phyloP scores from a whole-genome alignment of 768 basidiomycete genomes.

The Calvatia gigantea region DNA sequence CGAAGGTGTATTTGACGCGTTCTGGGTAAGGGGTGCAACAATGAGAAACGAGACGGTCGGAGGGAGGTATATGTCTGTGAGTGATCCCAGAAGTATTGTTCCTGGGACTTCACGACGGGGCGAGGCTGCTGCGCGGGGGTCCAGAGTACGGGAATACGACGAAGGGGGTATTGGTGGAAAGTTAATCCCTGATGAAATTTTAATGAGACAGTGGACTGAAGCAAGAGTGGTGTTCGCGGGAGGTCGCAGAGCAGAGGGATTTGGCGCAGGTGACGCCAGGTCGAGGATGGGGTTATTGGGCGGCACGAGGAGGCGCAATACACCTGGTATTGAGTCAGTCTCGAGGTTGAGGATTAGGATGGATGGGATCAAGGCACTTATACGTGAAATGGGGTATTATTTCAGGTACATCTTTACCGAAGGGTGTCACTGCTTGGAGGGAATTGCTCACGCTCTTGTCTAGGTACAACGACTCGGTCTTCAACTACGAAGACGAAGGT shows the following conservation, averaged over 20 bases:
- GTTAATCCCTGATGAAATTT: conserved; percentile 30
- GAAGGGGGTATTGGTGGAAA: conserved; percentile 21
- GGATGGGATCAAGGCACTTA: conserved; percentile 31
- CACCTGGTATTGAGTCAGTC: conserved; percentile 18
- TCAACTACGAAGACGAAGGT: conserved; percentile 36
- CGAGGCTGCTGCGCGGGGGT: neutral
- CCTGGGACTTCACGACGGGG: conserved; percentile 5
- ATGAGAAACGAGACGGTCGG: neutral
- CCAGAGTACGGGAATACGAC: neutral
- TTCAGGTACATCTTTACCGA: conserved; percentile 22
- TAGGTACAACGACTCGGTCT: conserved; percentile 15
- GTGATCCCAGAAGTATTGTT: conserved; percentile 10
- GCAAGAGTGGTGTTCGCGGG: conserved; percentile 29
- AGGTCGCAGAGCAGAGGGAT: neutral
- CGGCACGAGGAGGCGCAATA: conserved; percentile 6
- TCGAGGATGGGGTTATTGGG: conserved; percentile 2
- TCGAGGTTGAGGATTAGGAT: conserved; percentile 26
- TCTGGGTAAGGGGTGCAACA: conserved; percentile 24
- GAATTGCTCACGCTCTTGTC: neutral
- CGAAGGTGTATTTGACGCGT: conserved; percentile 27
- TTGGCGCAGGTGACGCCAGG: conserved; percentile 13
- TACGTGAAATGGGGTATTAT: conserved; percentile 35
- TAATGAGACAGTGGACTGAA: conserved; percentile 33
- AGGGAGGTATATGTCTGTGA: neutral
- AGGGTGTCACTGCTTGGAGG: neutral